Evolutionary conservation across 192 early-diverging fungal genomes (phyloP).

Genomic region (Linnemannia elongata): DNA sequence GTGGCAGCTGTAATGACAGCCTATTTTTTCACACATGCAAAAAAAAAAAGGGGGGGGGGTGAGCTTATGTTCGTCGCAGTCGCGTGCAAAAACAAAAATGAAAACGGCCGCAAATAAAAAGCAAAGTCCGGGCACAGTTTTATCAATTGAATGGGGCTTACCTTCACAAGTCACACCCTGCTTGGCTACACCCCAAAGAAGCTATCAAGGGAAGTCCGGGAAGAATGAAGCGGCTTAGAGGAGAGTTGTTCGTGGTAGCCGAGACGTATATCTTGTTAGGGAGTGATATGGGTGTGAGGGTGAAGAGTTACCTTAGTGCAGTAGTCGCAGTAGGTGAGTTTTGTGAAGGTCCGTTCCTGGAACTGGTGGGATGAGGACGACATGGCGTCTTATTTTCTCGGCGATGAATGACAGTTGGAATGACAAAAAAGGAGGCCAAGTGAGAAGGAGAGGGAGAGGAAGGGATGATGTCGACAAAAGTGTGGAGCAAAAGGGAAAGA

Average conservation of each 20-base stretch:
- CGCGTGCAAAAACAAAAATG: neutral
- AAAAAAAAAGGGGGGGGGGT: too few species aligned
- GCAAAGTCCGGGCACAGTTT: neutral
- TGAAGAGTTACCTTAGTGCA: conserved; percentile 63
- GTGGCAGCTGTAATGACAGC: conserved; percentile 46
- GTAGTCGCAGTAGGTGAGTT: conserved; percentile 75
- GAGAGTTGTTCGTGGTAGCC: neutral
- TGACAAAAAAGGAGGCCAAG: neutral
- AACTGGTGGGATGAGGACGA: conserved; percentile 66
- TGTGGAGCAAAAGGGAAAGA: neutral
- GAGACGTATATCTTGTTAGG: neutral
- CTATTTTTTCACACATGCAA: conserved; percentile 11
- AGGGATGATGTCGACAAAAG: neutral
- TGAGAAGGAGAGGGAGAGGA: neutral
- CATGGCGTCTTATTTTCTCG: neutral
- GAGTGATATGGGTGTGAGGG: neutral
- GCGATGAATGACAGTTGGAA: conserved; percentile 1
- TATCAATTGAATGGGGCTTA: conserved; percentile 20
- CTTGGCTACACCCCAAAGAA: conserved; percentile 80
- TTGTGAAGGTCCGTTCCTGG: conserved; percentile 68
- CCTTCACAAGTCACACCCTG: conserved; percentile 76
- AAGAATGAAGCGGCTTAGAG: neutral
- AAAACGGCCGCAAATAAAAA: too few species aligned
- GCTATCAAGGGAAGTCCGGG: neutral
- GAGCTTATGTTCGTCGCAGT: neutral